Evolutionary conservation across 176 grass and related monocot genomes (phyloP), one percentile per base, ranked within the genome.

Genomic region (Chrysopogon serrulatus): DNA sequence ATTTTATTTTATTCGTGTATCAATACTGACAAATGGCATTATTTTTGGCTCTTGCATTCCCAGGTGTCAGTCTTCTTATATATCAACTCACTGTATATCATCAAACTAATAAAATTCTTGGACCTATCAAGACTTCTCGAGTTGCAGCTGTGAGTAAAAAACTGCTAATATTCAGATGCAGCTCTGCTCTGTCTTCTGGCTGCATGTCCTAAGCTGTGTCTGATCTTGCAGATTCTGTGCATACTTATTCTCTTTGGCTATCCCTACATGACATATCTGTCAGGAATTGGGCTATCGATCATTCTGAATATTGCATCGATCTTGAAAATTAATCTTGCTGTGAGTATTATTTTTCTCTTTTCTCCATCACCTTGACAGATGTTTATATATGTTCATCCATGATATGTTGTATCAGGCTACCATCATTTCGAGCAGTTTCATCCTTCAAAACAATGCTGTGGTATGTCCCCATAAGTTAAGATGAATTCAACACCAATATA

Each of bases 361-460:
- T 64, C 14, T 31, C 28, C 11, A 13, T 2, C 11, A 24, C n/a
- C 3, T 13, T 27, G 56, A 27, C n/a, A 60, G 10, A 60, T 60
- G 10, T 60, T 4, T 10, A 57, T 64, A 62, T n/a, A 0, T 76
- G n/a, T 15, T 61, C 10, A 17, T 78, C 2, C 12, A 45, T 72
- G 15, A 24, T 43, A 80, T 76, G 41, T 14, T 33, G 66, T 68
- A n/a, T 31, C 74, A 91, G 92, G 18, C 67, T 79, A 88, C 85
- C 42, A 79, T 94, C 63, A 88, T 86, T 74, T 88, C 92, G 0
- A 43, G 73, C 23, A 76, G 34, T 21, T 77, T 87, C 86, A 53
- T 94, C 56, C 71, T 94, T 49, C 92, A 94, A 49, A 94, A 94
- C n/a, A 91, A 94, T 86, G 82, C 78, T 19, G 88, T 94, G 92